Conservation (phyloP, 179 eudicot genomes). For the Patellifolia procumbens region DNA sequence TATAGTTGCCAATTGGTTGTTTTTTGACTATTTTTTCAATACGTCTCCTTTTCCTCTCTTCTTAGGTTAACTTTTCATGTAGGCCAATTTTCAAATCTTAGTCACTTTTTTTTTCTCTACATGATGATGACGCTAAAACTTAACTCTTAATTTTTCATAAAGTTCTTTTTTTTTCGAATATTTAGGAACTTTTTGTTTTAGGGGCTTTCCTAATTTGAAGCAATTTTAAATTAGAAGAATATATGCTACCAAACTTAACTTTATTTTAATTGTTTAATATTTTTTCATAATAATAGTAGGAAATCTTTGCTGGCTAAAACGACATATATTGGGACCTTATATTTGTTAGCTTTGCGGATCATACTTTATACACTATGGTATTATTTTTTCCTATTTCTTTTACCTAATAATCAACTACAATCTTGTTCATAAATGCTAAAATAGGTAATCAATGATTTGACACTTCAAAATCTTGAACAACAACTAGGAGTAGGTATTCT, state of each 20-base stretch:
- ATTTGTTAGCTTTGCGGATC: not conserved
- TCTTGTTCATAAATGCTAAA: not conserved
- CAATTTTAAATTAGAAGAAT: not conserved
- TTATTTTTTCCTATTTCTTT: not conserved
- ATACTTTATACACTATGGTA: not conserved
- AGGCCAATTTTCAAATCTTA: not conserved
- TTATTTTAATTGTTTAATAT: not conserved
- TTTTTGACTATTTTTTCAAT: conserved; percentile 18
- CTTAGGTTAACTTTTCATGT: conserved; percentile 18
- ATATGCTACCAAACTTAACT: not conserved
- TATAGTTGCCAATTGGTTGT: conserved; percentile 3
- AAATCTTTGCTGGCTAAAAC: not conserved
- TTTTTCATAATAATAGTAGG: not conserved
- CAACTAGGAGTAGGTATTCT: not conserved
- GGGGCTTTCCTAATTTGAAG: not conserved
- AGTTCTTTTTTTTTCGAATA: not conserved
- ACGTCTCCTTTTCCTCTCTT: conserved; percentile 1
- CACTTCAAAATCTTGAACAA: not conserved
- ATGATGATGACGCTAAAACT: not conserved
- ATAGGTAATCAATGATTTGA: not conserved
- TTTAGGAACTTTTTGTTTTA: not conserved
- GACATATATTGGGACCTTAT: not conserved
- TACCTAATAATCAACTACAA: not conserved
- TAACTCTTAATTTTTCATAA: not conserved
- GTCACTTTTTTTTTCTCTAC: not conserved